These are phyloP conservation scores for Trichoderma oligosporum DNA, from an alignment of 2,329 filamentous ascomycete species.

Conservation along the genomic window DNA sequence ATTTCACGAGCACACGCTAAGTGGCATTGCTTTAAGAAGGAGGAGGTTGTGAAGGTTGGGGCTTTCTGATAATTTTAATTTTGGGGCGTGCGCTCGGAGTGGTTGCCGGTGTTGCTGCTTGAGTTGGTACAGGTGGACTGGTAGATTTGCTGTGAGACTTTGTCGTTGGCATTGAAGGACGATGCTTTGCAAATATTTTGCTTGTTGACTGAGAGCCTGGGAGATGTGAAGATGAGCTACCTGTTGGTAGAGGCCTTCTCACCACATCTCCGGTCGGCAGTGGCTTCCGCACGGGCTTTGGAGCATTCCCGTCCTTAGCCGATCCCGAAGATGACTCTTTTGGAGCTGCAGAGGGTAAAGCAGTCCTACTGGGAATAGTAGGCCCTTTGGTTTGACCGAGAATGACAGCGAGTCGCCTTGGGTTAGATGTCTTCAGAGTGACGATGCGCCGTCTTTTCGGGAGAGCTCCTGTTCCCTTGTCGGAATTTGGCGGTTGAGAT, in stretches of 20 bases:
- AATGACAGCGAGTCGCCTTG: slow-evolving; percentile 34
- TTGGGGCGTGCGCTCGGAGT: slow-evolving; percentile 30
- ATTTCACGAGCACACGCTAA: too few relatives aligned
- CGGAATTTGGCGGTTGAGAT: slow-evolving; percentile 23
- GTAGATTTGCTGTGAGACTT: slow-evolving; percentile 22
- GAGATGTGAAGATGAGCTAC: slow-evolving; percentile 26
- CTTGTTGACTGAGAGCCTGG: slow-evolving; percentile 25
- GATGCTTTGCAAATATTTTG: slow-evolving; percentile 28
- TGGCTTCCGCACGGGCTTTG: slow-evolving; percentile 37
- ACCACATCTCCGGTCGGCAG: slow-evolving; percentile 14
- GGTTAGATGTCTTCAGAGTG: slow-evolving; percentile 35
- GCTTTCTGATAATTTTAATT: slow-evolving; percentile 39
- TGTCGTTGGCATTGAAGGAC: slow-evolving; percentile 24
- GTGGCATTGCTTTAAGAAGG: neutral
- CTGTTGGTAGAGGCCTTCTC: slow-evolving; percentile 36
- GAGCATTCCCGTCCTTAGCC: slow-evolving; percentile 31
- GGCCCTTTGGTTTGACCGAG: slow-evolving; percentile 31
- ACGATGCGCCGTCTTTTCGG: slow-evolving; percentile 36
- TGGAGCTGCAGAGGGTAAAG: slow-evolving; percentile 32
- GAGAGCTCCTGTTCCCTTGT: slow-evolving; percentile 10
- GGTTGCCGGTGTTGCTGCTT: slow-evolving; percentile 24
- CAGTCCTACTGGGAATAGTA: slow-evolving; percentile 28
- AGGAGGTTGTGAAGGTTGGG: slow-evolving; percentile 24
- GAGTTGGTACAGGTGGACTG: slow-evolving; percentile 24
- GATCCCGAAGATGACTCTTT: slow-evolving; percentile 27